Evolutionary conservation across 192 early-diverging fungal species (phyloP).

Genomic region (Diversispora eburnea): DNA sequence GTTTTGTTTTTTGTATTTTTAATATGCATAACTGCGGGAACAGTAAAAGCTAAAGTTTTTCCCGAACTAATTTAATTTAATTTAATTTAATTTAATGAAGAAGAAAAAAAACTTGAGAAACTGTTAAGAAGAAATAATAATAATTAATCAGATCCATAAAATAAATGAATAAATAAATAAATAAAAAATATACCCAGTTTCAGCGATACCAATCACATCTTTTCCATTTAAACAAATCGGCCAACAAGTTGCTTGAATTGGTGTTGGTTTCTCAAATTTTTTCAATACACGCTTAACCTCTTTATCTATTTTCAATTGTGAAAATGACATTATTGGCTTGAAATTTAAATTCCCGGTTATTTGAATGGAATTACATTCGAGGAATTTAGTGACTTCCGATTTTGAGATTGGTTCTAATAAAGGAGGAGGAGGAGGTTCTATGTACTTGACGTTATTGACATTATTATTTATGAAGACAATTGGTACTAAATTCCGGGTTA

Average conservation of each 20-base stretch:
- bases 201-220: slow-evolving; percentile 93
- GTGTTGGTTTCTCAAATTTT: slow-evolving; percentile 80
- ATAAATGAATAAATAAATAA: slow-evolving; percentile 15
- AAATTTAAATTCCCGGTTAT: background rate
- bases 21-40: slow-evolving; percentile 86
- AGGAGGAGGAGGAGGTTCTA: no score
- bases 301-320: slow-evolving; percentile 59
- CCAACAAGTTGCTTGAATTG: slow-evolving; percentile 94
- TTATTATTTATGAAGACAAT: no score
- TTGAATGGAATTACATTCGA: background rate
- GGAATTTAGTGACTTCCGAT: no score
- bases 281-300: slow-evolving; percentile 54
- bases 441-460: no score
- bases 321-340: slow-evolving; percentile 67
- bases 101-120: no score
- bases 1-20: slow-evolving; percentile 56
- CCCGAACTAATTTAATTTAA: slow-evolving; percentile 53
- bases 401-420: no score
- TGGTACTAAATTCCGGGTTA: no score
- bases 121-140: slow-evolving; percentile 30
- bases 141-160: slow-evolving; percentile 40
- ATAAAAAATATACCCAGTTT: slow-evolving; percentile 67
- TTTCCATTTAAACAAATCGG: slow-evolving; percentile 75
- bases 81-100: slow-evolving; percentile 18
- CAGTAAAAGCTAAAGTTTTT: slow-evolving; percentile 91